Evolutionary conservation across 140 eudicot genomes (phyloP).

Genomic region (Flaveria floridana): DNA sequence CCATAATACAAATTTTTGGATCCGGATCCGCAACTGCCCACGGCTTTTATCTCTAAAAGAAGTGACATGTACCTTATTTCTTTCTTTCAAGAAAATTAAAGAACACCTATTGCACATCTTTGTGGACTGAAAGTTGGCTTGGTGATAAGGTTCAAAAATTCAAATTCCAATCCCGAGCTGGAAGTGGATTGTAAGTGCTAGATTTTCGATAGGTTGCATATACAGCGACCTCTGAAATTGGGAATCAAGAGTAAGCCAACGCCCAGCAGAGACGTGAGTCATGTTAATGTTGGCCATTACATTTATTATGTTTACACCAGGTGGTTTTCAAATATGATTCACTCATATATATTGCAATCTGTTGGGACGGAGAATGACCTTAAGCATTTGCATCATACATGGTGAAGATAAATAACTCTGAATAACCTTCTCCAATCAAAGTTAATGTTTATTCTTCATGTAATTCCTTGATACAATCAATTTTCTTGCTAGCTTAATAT

Average conservation of each 20-base stretch:
- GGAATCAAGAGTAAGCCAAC: not conserved
- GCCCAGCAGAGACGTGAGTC: not conserved
- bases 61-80: not conserved
- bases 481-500: not conserved
- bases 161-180: not conserved
- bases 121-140: not conserved
- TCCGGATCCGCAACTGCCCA: too few relatives aligned
- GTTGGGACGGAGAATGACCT: not conserved
- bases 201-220: not conserved
- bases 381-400: not conserved
- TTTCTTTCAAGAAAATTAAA: not conserved
- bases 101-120: not conserved
- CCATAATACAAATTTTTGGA: too few relatives aligned
- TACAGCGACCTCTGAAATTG: not conserved
- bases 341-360: too few relatives aligned
- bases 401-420: not conserved
- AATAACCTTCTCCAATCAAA: not conserved
- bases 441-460: not conserved
- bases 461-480: not conserved
- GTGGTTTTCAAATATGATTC: not conserved
- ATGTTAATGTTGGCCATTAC: not conserved
- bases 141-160: not conserved
- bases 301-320: not conserved
- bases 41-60: not conserved
- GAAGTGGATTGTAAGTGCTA: not conserved